These are phyloP conservation scores for Spathaspora gorwiae DNA, from an alignment of 805 yeast species.

Conservation along the genomic window DNA sequence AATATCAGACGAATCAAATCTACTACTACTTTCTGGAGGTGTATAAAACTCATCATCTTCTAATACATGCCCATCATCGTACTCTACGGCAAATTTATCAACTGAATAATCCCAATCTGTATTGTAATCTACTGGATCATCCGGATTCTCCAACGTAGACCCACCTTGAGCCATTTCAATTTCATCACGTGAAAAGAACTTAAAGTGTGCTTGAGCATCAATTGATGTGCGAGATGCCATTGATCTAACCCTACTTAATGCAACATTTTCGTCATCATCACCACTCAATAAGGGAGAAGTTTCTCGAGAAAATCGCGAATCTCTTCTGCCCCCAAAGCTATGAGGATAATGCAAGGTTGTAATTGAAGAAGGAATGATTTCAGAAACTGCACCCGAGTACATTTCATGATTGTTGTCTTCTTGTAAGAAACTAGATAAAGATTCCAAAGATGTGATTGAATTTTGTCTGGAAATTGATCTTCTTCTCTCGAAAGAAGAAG, in stretches of 20 bases:
- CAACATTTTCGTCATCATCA: constrained; percentile 16
- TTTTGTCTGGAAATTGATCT: constrained; percentile 24
- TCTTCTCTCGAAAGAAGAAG: constrained; percentile 20
- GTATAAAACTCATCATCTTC: not conserved
- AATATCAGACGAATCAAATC: constrained; percentile 7
- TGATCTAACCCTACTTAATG: constrained; percentile 28
- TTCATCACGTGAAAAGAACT: constrained; percentile 79
- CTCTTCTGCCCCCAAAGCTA: constrained; percentile 33
- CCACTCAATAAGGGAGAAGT: constrained; percentile 32
- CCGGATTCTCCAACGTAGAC: constrained; percentile 62
- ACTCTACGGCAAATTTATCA: constrained; percentile 33
- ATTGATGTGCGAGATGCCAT: constrained; percentile 32
- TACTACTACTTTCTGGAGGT: constrained; percentile 1
- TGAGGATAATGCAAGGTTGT: constrained; percentile 72
- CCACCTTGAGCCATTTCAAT: constrained; percentile 86
- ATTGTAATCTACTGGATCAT: constrained; percentile 61
- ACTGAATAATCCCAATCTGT: constrained; percentile 69
- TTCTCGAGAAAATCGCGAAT: constrained; percentile 20
- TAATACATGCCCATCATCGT: constrained; percentile 4
- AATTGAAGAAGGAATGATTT: constrained; percentile 71
- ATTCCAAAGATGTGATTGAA: constrained; percentile 29
- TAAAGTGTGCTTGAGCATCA: constrained; percentile 48
- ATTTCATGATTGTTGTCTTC: constrained; percentile 61
- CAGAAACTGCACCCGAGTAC: constrained; percentile 75
- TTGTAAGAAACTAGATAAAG: constrained; percentile 19